Conservation (phyloP, 768 basidiomycete species). For the Tephrocybe sp. region DNA sequence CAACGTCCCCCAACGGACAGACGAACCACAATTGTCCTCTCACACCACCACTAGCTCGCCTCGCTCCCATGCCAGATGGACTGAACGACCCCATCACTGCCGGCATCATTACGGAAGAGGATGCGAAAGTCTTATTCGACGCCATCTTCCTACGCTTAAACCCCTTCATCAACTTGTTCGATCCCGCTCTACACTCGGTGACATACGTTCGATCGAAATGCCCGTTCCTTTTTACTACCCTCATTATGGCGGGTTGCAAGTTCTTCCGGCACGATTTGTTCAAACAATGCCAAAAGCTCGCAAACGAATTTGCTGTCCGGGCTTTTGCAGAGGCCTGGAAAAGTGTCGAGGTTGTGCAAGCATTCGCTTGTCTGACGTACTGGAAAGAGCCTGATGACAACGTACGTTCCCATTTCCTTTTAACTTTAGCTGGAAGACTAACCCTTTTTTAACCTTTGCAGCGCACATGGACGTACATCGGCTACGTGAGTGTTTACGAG, state of each 20-base stretch:
- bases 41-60: constrained; percentile 38
- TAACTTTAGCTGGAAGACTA: constrained; percentile 9
- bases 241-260: constrained; percentile 83
- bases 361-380: constrained; percentile 85
- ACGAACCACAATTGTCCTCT: constrained; percentile 37
- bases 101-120: constrained; percentile 67
- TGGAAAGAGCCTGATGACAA: constrained; percentile 90
- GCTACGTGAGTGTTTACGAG: constrained; percentile 56
- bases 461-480: constrained; percentile 88
- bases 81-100: constrained; percentile 69
- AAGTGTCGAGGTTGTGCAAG: constrained; percentile 85
- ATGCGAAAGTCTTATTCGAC: constrained; percentile 75
- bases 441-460: constrained; percentile 28
- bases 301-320: constrained; percentile 70
- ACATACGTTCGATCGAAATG: constrained; percentile 78
- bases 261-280: constrained; percentile 75
- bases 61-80: constrained; percentile 36
- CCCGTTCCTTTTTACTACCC: constrained; percentile 81
- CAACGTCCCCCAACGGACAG: constrained; percentile 33
- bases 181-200: constrained; percentile 81
- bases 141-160: constrained; percentile 81
- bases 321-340: constrained; percentile 82
- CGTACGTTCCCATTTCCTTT: constrained; percentile 36
- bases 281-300: constrained; percentile 67
- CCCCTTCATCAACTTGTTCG: constrained; percentile 87